Evolutionary conservation across 1,284 basidiomycete species (phyloP).

Genomic region (Coniferiporia weirii): DNA sequence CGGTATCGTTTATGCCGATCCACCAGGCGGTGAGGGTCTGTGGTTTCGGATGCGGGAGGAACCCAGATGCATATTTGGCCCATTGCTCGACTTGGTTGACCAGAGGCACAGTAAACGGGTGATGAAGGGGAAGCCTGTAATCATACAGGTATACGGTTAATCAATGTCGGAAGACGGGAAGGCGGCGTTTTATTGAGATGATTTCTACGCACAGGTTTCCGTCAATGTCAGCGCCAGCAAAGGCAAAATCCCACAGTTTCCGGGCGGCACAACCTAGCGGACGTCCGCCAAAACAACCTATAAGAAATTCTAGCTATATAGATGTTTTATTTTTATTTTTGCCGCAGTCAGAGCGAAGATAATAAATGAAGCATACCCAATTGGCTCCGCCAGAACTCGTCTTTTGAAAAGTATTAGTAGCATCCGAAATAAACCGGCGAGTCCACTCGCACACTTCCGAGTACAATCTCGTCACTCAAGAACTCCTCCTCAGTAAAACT

Average conservation of each 20-base stretch:
- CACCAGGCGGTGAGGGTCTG: constrained; percentile 50
- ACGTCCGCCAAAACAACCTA: constrained; percentile 43
- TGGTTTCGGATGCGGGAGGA: constrained; percentile 39
- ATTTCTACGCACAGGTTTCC: constrained; percentile 33
- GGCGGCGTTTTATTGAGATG: not conserved
- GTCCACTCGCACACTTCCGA: constrained; percentile 35
- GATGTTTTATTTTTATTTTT: not conserved
- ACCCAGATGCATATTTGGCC: constrained; percentile 36
- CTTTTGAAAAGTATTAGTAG: constrained; percentile 25
- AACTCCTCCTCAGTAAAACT: constrained; percentile 40
- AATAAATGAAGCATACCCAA: constrained; percentile 34
- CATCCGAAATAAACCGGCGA: not conserved
- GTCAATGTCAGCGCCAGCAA: constrained; percentile 51
- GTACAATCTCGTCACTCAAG: constrained; percentile 40
- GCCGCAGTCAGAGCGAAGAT: not conserved
- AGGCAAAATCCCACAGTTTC: constrained; percentile 54
- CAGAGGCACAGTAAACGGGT: constrained; percentile 43
- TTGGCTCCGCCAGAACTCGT: constrained; percentile 52
- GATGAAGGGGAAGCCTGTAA: constrained; percentile 32
- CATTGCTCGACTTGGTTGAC: constrained; percentile 50
- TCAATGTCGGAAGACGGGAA: not conserved
- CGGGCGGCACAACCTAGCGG: constrained; percentile 35
- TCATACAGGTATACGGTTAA: not conserved
- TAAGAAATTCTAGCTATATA: constrained; percentile 44
- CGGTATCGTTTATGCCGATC: constrained; percentile 57